Conservation (phyloP, 352 stramenopile genomes). For the Globisporangium recalcitrans region DNA sequence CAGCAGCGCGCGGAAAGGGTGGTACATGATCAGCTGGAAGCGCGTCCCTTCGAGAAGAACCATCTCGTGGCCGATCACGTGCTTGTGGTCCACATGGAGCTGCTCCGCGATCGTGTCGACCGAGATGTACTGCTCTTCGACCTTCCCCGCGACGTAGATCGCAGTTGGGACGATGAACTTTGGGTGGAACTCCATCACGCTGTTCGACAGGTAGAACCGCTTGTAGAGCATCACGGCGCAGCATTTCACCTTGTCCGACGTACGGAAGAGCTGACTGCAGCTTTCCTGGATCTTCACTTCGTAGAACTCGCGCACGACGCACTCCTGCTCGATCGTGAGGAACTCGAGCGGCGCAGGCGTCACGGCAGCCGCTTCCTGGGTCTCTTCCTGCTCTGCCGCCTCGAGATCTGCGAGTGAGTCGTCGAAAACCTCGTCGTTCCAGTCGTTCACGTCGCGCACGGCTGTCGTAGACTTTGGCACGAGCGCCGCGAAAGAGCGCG, state of each 20-base stretch:
- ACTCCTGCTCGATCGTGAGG: constrained; percentile 57
- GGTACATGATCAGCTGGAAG: constrained; percentile 89
- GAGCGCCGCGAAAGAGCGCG: constrained; percentile 76
- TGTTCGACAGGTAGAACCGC: constrained; percentile 87
- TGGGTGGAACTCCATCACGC: constrained; percentile 86
- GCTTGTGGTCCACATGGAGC: constrained; percentile 78
- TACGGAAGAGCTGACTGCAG: constrained; percentile 81
- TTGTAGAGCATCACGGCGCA: constrained; percentile 85
- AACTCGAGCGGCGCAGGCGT: constrained; percentile 43
- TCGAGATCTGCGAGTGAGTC: constrained; percentile 34
- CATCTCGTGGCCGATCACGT: constrained; percentile 87
- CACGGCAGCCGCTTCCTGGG: constrained; percentile 34
- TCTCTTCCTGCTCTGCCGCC: constrained; percentile 40
- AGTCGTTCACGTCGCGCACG: constrained; percentile 57
- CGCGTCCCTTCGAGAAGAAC: constrained; percentile 79
- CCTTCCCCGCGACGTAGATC: constrained; percentile 87
- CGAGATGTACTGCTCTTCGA: constrained; percentile 89
- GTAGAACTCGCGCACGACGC: constrained; percentile 63
- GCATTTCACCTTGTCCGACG: constrained; percentile 85
- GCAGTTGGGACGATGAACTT: constrained; percentile 80
- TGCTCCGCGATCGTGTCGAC: constrained; percentile 82
- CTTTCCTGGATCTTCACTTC: constrained; percentile 80
- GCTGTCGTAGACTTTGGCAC: constrained; percentile 60
- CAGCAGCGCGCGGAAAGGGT: constrained; percentile 75
- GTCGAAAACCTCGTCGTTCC: constrained; percentile 63